Evolutionary conservation across 768 basidiomycete species (phyloP).

Genomic region (Mycena chlorophos): DNA sequence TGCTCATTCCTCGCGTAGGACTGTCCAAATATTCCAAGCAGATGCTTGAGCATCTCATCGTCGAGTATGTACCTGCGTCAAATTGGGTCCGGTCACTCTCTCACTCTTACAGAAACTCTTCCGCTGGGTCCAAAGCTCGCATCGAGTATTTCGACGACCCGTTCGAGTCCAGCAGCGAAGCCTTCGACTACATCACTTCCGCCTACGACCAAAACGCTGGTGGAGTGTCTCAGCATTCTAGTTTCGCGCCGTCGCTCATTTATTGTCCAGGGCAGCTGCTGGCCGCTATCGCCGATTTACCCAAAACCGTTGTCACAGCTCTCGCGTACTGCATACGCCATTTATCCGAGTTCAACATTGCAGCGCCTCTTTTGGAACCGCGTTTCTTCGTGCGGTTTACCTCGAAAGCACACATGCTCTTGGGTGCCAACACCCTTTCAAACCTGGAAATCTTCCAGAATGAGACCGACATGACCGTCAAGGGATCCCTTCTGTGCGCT

Average conservation of each 20-base stretch:
- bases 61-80: constrained; percentile 45
- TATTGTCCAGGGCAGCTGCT: constrained; percentile 56
- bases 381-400: constrained; percentile 80
- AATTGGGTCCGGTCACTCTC: not conserved
- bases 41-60: constrained; percentile 64
- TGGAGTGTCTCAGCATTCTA: constrained; percentile 60
- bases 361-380: constrained; percentile 75
- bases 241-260: constrained; percentile 23
- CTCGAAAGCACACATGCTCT: constrained; percentile 77
- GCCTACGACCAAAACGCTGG: not conserved
- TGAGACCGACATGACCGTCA: constrained; percentile 72
- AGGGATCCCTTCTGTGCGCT: constrained; percentile 69
- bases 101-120: constrained; percentile 35
- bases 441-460: constrained; percentile 95
- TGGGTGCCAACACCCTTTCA: constrained; percentile 83
- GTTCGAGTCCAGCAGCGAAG: constrained; percentile 65
- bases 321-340: constrained; percentile 73
- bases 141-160: constrained; percentile 58
- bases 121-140: constrained; percentile 48
- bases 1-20: constrained; percentile 61
- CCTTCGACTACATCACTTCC: constrained; percentile 50
- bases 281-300: constrained; percentile 63
- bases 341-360: constrained; percentile 72
- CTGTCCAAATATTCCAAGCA: constrained; percentile 73
- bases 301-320: constrained; percentile 67